Percentiles rank a stretch among this genome's conserved stretches.
Conservation (phyloP, 2,329 filamentous ascomycete species). For the Colletotrichum lupini region DNA sequence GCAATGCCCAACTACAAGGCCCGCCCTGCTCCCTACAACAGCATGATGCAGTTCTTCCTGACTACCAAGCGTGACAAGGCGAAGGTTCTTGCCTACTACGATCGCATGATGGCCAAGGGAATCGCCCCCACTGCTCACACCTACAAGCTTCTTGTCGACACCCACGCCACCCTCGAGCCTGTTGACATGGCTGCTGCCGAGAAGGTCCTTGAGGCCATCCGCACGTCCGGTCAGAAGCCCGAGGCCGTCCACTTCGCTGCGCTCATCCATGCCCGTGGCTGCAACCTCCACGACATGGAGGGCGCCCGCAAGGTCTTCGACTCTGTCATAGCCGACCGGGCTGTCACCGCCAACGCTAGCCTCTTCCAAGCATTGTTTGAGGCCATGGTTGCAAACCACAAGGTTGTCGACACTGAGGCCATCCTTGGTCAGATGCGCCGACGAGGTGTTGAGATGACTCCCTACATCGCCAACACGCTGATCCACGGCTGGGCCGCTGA, state of each 20-base stretch:
- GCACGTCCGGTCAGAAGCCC: constrained; percentile 76
- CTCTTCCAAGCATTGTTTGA: constrained; percentile 98
- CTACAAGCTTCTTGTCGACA: constrained; percentile 96
- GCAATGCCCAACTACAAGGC: constrained; percentile 99
- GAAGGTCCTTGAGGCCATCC: constrained; percentile 82
- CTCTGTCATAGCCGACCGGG: constrained; percentile 74
- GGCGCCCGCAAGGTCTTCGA: constrained; percentile 87
- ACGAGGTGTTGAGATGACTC: constrained; percentile 84
- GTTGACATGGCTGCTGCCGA: constrained; percentile 90
- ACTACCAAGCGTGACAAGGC: constrained; percentile 95
- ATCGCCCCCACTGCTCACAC: constrained; percentile 96
- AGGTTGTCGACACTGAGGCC: constrained; percentile 79
- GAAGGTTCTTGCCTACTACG: constrained; percentile 95
- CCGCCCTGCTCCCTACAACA: constrained; percentile 96
- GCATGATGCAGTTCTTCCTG: constrained; percentile 99
- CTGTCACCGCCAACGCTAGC: constrained; percentile 80
- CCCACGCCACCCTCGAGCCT: constrained; percentile 92
- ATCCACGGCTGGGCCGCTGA: constrained; percentile 96
- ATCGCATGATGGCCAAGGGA: constrained; percentile 88
- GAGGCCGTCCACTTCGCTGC: constrained; percentile 97
- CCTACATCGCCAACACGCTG: constrained; percentile 97
- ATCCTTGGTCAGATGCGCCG: constrained; percentile 81
- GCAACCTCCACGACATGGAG: constrained; percentile 89
- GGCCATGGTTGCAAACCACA: constrained; percentile 94
- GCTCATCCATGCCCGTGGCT: constrained; percentile 94